A percentile compares a stretch with the other conserved stretches of the same genome.
Evolutionary conservation across 768 basidiomycete genomes (phyloP).

Genomic region (Cystobasidium tubakii): DNA sequence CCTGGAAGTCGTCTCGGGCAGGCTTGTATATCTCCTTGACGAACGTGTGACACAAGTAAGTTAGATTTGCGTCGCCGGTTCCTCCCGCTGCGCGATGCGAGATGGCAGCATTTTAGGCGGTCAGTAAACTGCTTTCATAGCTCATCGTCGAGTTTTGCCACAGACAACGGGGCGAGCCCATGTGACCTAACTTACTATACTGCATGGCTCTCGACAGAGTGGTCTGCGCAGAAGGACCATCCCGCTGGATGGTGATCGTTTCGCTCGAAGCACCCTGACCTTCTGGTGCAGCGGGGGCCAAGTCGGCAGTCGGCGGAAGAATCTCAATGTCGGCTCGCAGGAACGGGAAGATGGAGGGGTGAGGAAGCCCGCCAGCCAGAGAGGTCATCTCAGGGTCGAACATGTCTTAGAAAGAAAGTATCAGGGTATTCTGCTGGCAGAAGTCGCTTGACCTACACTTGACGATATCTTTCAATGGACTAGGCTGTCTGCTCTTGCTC

Average conservation of each 20-base stretch:
- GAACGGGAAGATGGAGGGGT: constrained; percentile 66
- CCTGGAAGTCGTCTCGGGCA: background rate
- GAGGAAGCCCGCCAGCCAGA: constrained; percentile 68
- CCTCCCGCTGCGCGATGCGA: background rate
- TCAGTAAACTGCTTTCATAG: too few relatives aligned
- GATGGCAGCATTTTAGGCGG: too few relatives aligned
- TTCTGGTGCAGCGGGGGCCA: background rate
- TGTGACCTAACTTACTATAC: background rate
- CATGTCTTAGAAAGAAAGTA: constrained; percentile 48
- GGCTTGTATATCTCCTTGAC: constrained; percentile 11
- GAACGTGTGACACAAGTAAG: background rate
- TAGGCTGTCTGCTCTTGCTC: constrained; percentile 54
- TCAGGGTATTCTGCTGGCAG: background rate
- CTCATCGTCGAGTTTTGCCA: too few relatives aligned
- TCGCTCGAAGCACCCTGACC: constrained; percentile 40
- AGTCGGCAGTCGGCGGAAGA: background rate
- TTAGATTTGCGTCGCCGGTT: background rate
- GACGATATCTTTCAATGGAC: constrained; percentile 64
- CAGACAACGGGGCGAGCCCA: too few relatives aligned
- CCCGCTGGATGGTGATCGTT: constrained; percentile 56
- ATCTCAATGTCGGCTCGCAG: background rate
- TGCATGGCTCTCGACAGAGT: constrained; percentile 10
- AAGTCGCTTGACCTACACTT: constrained; percentile 49
- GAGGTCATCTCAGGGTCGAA: constrained; percentile 56
- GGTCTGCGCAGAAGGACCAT: constrained; percentile 51